These are phyloP conservation scores for Tritrichomonas musculus DNA, from an alignment of 208 protist species.

Conservation along the genomic window DNA sequence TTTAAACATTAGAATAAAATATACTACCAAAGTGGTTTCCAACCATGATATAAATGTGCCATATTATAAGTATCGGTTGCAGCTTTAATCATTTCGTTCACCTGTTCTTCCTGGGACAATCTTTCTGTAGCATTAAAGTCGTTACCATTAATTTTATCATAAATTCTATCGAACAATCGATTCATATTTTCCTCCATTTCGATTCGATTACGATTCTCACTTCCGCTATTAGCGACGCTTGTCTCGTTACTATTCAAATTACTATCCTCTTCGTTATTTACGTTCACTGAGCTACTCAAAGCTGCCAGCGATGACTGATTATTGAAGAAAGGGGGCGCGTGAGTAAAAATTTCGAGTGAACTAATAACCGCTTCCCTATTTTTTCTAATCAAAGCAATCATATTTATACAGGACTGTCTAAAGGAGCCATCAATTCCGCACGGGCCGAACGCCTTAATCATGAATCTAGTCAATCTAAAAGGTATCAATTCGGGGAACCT, in stretches of 20 bases:
- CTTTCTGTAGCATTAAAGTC: background rate
- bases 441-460: background rate
- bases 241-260: background rate
- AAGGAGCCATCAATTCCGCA: background rate
- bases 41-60: background rate
- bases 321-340: background rate
- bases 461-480: constrained; percentile 20
- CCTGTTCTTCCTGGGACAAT: background rate
- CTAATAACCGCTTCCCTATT: background rate
- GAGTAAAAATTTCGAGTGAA: background rate
- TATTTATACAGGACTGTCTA: background rate
- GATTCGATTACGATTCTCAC: background rate
- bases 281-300: background rate
- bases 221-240: background rate
- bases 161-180: background rate
- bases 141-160: constrained; percentile 1
- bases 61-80: constrained; percentile 7
- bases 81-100: background rate
- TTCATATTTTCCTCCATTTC: background rate
- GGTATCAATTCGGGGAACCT: constrained; percentile 29
- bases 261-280: too few species aligned
- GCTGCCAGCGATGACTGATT: background rate
- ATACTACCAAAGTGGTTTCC: constrained; percentile 13
- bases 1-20: too few species aligned
- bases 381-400: background rate